A percentile compares a stretch with the other conserved stretches of the same genome.
phyloP scores from a whole-genome alignment of 1,284 basidiomycete genomes.

The Moniliella sp. region DNA sequence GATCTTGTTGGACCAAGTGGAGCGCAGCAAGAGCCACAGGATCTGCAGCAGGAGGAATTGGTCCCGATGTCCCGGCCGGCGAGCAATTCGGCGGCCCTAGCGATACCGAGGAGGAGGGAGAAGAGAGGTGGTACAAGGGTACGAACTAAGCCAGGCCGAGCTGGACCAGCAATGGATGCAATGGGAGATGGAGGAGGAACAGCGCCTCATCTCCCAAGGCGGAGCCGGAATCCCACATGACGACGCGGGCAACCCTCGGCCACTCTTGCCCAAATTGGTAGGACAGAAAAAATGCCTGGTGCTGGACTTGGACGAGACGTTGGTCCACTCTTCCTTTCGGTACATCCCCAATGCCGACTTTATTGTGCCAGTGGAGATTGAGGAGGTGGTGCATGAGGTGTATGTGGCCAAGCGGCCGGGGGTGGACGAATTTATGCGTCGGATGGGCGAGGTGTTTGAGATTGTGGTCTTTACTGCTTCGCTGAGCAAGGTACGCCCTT shows the following conservation, averaged over 20 bases:
- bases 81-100: conserved; percentile 4
- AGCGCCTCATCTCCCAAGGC: conserved; percentile 53
- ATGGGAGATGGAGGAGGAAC: no score
- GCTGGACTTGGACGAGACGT: conserved; percentile 80
- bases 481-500: conserved; percentile 89
- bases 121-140: conserved; percentile 34
- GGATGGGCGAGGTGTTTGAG: conserved; percentile 94
- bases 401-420: conserved; percentile 97
- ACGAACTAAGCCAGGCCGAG: conserved; percentile 40
- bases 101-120: conserved; percentile 21
- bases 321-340: conserved; percentile 51
- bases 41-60: no score
- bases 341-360: conserved; percentile 89
- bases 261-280: not conserved
- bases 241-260: conserved; percentile 41
- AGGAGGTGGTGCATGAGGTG: conserved; percentile 89
- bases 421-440: conserved; percentile 83
- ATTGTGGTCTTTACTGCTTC: conserved; percentile 94
- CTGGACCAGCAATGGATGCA: no score
- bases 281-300: conserved; percentile 66
- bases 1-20: no score
- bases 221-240: conserved; percentile 62
- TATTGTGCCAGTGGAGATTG: conserved; percentile 95
- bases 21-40: no score
- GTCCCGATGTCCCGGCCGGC: no score